Evolutionary conservation across 2,329 filamentous ascomycete genomes (phyloP).

Genomic region (Fusarium protoensiforme): DNA sequence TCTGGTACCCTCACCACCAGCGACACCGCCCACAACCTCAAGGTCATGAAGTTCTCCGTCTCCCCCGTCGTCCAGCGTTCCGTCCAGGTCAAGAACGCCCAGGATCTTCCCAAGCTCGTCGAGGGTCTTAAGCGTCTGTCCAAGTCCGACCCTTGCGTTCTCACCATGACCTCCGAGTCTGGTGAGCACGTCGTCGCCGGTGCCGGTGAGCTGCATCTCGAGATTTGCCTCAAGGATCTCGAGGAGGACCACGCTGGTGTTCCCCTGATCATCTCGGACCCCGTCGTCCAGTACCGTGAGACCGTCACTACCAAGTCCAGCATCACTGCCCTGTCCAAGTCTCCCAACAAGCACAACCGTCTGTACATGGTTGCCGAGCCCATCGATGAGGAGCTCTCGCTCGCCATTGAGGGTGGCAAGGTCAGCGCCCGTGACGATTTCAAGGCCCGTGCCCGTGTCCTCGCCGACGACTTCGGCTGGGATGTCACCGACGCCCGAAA

Average conservation of each 20-base stretch:
- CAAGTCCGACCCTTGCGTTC: slow-evolving; percentile 99
- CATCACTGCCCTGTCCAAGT: slow-evolving; percentile 99
- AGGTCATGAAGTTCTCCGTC: slow-evolving; percentile 99
- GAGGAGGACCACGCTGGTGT: slow-evolving; percentile 99
- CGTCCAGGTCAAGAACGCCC: slow-evolving; percentile 99
- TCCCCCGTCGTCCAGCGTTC: slow-evolving; percentile 98
- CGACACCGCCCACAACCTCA: slow-evolving; percentile 99
- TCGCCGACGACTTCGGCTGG: slow-evolving; percentile 98
- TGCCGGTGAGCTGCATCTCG: slow-evolving; percentile 98
- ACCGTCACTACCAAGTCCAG: slow-evolving; percentile 85
- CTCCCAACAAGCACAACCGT: slow-evolving; percentile 99
- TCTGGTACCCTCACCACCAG: slow-evolving; percentile 98
- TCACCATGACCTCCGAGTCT: slow-evolving; percentile 88
- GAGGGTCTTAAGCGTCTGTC: slow-evolving; percentile 99
- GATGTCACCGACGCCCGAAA: slow-evolving; percentile 99
- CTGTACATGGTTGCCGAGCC: slow-evolving; percentile 95
- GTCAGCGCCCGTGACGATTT: slow-evolving; percentile 97
- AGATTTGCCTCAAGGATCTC: slow-evolving; percentile 99
- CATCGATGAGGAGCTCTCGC: slow-evolving; percentile 89
- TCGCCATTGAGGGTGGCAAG: slow-evolving; percentile 91
- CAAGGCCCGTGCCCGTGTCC: slow-evolving; percentile 95
- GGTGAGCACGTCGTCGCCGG: slow-evolving; percentile 99
- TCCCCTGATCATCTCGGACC: slow-evolving; percentile 96
- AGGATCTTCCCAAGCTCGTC: slow-evolving; percentile 99
- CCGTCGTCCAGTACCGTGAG: slow-evolving; percentile 98